Evolutionary conservation across 148 eudicot genomes (phyloP).

Genomic region (Agrostemma githago): DNA sequence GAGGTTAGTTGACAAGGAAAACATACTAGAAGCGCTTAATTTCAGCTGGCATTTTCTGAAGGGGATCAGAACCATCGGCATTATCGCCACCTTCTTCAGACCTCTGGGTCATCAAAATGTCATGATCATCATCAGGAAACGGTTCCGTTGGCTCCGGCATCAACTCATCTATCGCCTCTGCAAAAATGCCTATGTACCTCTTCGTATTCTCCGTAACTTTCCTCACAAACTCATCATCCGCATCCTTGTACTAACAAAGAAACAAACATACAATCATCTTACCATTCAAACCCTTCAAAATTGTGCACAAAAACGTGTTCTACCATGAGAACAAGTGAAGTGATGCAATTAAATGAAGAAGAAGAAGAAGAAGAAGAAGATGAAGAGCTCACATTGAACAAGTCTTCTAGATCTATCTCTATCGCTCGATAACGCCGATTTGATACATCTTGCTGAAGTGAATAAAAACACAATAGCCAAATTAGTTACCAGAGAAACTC

Average conservation of each 20-base stretch:
- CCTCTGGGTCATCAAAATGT: conserved; percentile 93
- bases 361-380: no score
- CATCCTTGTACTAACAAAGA: conserved; percentile 66
- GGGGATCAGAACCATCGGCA: conserved; percentile 62
- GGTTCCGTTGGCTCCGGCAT: conserved; percentile 93
- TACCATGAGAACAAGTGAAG: not conserved
- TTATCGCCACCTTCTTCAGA: conserved; percentile 68
- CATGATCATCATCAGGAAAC: conserved; percentile 86
- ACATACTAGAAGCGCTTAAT: conserved; percentile 80
- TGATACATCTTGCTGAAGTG: conserved; percentile 85
- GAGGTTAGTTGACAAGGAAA: not conserved
- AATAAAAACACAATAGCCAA: not conserved
- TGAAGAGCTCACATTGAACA: conserved; percentile 40
- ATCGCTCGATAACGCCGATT: conserved; percentile 73
- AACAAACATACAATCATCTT: not conserved
- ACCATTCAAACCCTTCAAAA: not conserved
- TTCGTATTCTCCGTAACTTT: conserved; percentile 74
- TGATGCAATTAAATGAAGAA: not conserved
- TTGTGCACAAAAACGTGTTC: no score
- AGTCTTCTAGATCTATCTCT: conserved; percentile 80
- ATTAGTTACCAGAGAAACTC: not conserved
- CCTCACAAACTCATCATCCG: conserved; percentile 78
- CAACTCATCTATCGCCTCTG: conserved; percentile 78
- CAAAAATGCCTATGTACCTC: conserved; percentile 73
- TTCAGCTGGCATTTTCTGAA: conserved; percentile 85